Evolutionary conservation across 2,329 filamentous ascomycete species (phyloP), one percentile per base, ranked within the genome.

Genomic region (Tolypocladium sp.): DNA sequence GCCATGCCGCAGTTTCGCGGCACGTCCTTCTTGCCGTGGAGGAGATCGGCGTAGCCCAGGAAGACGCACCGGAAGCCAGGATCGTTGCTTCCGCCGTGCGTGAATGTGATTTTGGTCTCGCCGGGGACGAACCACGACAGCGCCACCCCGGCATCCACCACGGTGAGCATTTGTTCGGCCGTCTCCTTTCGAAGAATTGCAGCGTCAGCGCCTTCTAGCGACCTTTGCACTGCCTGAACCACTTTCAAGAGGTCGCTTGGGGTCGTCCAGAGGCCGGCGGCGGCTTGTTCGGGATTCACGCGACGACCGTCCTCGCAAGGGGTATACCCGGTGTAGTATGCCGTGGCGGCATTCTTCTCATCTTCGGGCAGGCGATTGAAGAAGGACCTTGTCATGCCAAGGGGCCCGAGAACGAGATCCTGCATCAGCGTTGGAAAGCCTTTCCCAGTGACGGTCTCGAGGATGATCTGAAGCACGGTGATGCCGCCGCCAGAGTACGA

Each of bases 261-360:
- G 3, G 65, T 67, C 27, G 63, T 67, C 65, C 64, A 67, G 20
- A 67, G 52, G 2, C 63, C 59, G 1, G 61, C 63, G 9, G 63
- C 63, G 3, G 61, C 62, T 15, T 60, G 49, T 46, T 64, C 62
- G 0, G 62, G 63, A 1, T 57, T 38, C 15, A 61, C 55, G 15
- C 57, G 59, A 15, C 61, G 62, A 27, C 35, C 22, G 56, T 49
- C 42, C 46, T 49, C 46, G 7, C 46, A 49, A 3, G 46, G 12
- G 10, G 46, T 49, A 8, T 17, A 49, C 6, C 46, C 46, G 10
- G 13, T 49, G 10, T 49, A 49, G 46, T 49, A 12, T 25, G 46
- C 46, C 46, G 17, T 49, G 17, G 46, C 46, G 25, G 25, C 25
- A 25, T 49, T 49, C 13, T 30, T 20, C 15, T 49, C 46, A 9